phyloP scores from a whole-genome alignment of 2,329 filamentous ascomycete genomes.

The Fusarium sp. region DNA sequence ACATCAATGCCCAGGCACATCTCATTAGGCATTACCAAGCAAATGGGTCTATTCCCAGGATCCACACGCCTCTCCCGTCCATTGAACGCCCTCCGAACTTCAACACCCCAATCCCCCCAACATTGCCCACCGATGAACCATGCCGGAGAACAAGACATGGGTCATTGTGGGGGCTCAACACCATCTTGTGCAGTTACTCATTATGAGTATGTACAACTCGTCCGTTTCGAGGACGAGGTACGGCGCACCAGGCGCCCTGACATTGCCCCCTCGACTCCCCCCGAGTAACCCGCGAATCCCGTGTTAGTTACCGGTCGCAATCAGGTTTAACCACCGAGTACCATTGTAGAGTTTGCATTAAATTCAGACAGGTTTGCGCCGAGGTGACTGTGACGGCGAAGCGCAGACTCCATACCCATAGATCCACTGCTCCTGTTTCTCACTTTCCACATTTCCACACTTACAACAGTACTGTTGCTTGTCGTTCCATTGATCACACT shows the following conservation, averaged over 20 bases:
- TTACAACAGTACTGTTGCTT: not conserved
- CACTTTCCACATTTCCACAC: conserved; percentile 4
- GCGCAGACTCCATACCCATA: conserved; percentile 7
- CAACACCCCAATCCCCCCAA: conserved; percentile 17
- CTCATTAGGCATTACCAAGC: conserved; percentile 11
- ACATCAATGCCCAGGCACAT: not conserved
- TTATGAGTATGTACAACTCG: conserved; percentile 13
- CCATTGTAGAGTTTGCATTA: not conserved
- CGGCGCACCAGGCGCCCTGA: not conserved
- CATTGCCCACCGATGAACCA: conserved; percentile 20
- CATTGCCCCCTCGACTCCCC: not conserved
- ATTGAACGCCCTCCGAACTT: conserved; percentile 18
- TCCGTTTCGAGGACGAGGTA: conserved; percentile 2
- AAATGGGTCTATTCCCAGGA: conserved; percentile 11
- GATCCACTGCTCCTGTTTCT: conserved; percentile 22
- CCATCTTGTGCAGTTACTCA: conserved; percentile 21
- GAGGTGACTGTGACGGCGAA: conserved; percentile 18
- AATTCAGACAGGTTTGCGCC: not conserved
- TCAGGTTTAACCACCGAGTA: not conserved
- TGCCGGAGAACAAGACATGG: conserved; percentile 23
- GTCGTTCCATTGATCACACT: conserved; percentile 4
- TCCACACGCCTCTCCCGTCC: conserved; percentile 20
- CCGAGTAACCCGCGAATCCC: not conserved
- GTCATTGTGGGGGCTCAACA: conserved; percentile 14
- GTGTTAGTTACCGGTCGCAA: not conserved